Base-by-base conservation (phyloP, 768 basidiomycete genomes). In the Lactifluus hygrophoroides region DNA sequence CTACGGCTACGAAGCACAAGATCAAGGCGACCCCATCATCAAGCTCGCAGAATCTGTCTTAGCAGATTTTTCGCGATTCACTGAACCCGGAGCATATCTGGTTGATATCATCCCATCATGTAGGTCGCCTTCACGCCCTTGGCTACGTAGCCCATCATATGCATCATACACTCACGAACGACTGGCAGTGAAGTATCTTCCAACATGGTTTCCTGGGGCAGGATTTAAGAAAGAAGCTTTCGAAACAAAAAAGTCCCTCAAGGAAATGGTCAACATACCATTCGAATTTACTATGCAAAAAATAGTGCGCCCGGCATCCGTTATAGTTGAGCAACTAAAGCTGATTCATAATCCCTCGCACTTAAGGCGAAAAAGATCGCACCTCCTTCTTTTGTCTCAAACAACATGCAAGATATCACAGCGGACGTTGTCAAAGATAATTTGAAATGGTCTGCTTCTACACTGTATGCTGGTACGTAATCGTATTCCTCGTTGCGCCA, bases 1-100 rank as follows among this genome's bases (percentile, higher is more conserved):
- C 3, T 66, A 68, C 44, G 67, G 67, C 8, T 63, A 65, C 43
- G 45, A 62, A 19, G 54, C 61, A 40, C 13, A 38, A 30, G 40
- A 40, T 3, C 17, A 32, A 44, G 40, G 19, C 6, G 52, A 54
- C 9, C 52, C 43, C 11, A 17, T 54, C 19, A 17, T 54, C 9
- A 10, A n/a, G 2, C 42, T 54, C 13, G 43, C 43, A 35, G 52
- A 54, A 45, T 54, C 52, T 17, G 23, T 30, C 19, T 1, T 45
- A 2, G 21, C 10, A 8, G 13, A 19, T 23, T 54, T 53, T 21
- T 14, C 19, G 11, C n/a, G 21, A 9, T 35, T 23, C 43, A 25
- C 5, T 27, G n/a, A 45, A 25, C 52, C 52, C 4, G 52, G 43
- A 32, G 52, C 52, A 32, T 45, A 54, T 35, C 19, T 54, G 3